Evolutionary conservation across 495 filamentous ascomycete genomes (phyloP), one percentile per base, ranked within the genome.

Genomic region (Hyaloscypha finlandica): DNA sequence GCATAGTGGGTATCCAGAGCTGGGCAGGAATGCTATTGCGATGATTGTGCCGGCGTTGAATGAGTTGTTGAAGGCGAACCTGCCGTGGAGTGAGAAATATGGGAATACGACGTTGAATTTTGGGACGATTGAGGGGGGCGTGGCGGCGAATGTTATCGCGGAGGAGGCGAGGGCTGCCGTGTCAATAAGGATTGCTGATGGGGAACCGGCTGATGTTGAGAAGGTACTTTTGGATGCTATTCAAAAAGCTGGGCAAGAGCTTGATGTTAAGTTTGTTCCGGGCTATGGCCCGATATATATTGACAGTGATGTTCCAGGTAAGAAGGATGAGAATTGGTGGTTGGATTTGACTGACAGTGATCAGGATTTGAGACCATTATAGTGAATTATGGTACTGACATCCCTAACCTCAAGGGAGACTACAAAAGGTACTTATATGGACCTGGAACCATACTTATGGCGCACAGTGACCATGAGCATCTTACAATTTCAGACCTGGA

Each of bases 311-410:
- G 86, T 98, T 19, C 84, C 89, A 9, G 93, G 86, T 84, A 69
- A 63, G 71, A 52, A 30, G 11, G 3, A 20, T 22, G 6, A 37
- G 3, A 32, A 14, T 31, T 6, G 19, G 14, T 20, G 8, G 29
- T 6, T 20, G 6, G 33, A 25, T 32, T 31, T 59, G 29, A 20
- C 56, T 59, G 19, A 59, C 56, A 56, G 6, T 32, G 9, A n/a
- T 9, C 30, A 85, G 84, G 92, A 0, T 97, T 97, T 66, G 85
- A 93, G 35, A 87, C 86, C 0, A 87, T 87, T 12, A 86, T 90
- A 1, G 92, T 92, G 3, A 96, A 96, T 67, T 98, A 97, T 74
- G 94, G 94, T 4, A 98, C 94, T 11, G 94, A 98, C 77, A 88
- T 97, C 8, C 53, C 53, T 29, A 56, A 56, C 29, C 53, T 56